Evolutionary conservation across 2,329 filamentous ascomycete genomes (phyloP), one percentile per base, ranked within the genome.

Genomic region (Xylariaceae sp.): DNA sequence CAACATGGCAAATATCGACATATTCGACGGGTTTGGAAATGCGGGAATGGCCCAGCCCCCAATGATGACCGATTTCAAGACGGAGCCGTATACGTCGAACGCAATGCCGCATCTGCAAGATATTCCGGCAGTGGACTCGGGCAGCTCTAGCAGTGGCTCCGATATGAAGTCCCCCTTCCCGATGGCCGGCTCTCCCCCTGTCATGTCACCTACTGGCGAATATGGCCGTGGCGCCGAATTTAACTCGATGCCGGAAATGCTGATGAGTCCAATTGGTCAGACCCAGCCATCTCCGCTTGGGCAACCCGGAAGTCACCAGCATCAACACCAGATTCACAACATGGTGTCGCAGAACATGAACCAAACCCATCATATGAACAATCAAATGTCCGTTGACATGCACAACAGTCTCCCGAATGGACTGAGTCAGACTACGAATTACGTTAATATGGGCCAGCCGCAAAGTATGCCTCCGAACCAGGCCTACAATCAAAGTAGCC

Each of bases 11-110:
- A 70, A 75, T 61, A 77, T 86, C 8, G 85, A 88, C 57, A 83
- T 88, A 6, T 88, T 88, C 59, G 85, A 88, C 65, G 85, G 84
- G 3, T 87, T 87, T 57, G 85, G 84, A 53, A 86, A 79, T 59
- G 81, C 80, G 3, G 83, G 83, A 23, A 85, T 87, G 77, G 83
- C 78, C 1, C 81, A 83, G 60, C 77, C 80, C 10, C 71, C 78
- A 0, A 74, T 79, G 65, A 69, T 78, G 49, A 75, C 79, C 52
- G 78, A 82, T 18, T 69, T 71, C 57, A 80, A 83, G 30, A 80
- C 77, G 47, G 71, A 73, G 54, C 71, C 71, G 6, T 73, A 71
- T 55, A 68, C 71, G 9, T 66, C 70, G 1, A 64, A 61, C 23
- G 66, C 76, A 1, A 72, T 79, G 13, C 73, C 80, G 6, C 69